Evolutionary conservation across 2,329 filamentous ascomycete species (phyloP), one percentile per base, ranked within the genome.

Genomic region (Fusarium floridanum): DNA sequence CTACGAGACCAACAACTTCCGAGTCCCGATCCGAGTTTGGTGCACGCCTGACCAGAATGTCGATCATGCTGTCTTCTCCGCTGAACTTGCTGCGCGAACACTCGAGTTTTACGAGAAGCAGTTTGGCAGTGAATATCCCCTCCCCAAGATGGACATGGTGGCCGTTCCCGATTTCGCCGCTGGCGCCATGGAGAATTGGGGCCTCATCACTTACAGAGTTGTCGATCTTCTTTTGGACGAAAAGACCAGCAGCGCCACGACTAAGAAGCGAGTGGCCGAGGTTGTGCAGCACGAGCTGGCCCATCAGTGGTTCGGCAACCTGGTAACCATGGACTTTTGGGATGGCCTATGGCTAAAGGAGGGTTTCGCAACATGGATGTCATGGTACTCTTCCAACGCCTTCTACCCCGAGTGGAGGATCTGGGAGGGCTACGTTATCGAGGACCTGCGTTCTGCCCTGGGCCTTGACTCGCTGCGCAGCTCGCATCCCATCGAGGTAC

Each of bases 351-450:
- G 96, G 96, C 90, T 98, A 64, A 98, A 98, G 83, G 95, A 97
- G 82, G 95, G 95, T 43, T 97, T 97, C 79, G 95, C 95, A 36
- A 84, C 82, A 10, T 84, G 83, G 84, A 82, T 83, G 64, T 83
- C 82, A 6, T 83, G 82, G 82, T 97, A 97, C 85, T 95, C 94
- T 50, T 97, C 95, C 88, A 96, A 98, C 82, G 90, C 90, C 67
- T 98, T 98, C 87, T 98, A 95, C 84, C 96, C 96, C 10, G 96
- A 98, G 83, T 98, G 96, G 96, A 97, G 97, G 84, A 95, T 98
- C 16, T 98, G 96, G 96, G 91, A 98, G 84, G 93, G 92, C 32
- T 98, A 98, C 82, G 95, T 98, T 66, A 95, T 94, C 36, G 95
- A 98, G 80, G 97, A 94, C 79, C 89, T 98, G 67, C 95, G 97